Base-by-base conservation (phyloP, 495 filamentous ascomycete genomes). In the Aspergillus sclerotiicarbonarius region DNA sequence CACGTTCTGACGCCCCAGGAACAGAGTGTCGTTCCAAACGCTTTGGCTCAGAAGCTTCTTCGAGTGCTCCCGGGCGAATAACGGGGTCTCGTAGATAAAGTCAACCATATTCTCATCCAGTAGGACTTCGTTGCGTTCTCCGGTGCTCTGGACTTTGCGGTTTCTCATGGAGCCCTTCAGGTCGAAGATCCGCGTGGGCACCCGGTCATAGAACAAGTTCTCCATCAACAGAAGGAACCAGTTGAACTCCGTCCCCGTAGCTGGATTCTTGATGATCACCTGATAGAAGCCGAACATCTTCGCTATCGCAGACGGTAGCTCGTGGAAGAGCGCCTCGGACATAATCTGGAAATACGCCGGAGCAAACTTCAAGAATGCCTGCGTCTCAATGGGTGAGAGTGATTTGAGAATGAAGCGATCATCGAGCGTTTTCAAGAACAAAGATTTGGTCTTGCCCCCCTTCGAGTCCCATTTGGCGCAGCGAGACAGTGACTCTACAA, bases 261-360 rank as follows among this genome's bases (percentile, higher is more conserved):
- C 81, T 0, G 93, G 90, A 64, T 98, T 98, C 73, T 94, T 96
- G 75, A 99, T 97, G 62, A 89, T 85, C 58, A 99, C 87, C 63
- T 98, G 93, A 71, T 96, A 99, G 74, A 99, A 96, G 2, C 94
- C 94, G 47, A 98, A 84, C 95, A 99, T 98, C 76, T 99, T 99
- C 10, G 94, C 94, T 63, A 99, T 98, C 15, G 96, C 95, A 9
- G 92, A 94, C 2, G 94, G 94, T 6, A 99, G 80, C 62, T 97
- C 94, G 62, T 96, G 92, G 74, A 98, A 99, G 21, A 99, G 81
- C 0, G 90, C 91, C 68, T 98, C 88, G 13, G 90, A 88, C 91
- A 97, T 96, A 64, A 98, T 91, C 60, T 90, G 88, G 70, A 99
- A 99, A 73, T 99, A 99, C 8, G 91, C 90, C 0, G 92, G 94